Evolutionary conservation across 768 basidiomycete genomes (phyloP), one percentile per base, ranked within the genome.

Genomic region (Dacryopinax primogenitus): DNA sequence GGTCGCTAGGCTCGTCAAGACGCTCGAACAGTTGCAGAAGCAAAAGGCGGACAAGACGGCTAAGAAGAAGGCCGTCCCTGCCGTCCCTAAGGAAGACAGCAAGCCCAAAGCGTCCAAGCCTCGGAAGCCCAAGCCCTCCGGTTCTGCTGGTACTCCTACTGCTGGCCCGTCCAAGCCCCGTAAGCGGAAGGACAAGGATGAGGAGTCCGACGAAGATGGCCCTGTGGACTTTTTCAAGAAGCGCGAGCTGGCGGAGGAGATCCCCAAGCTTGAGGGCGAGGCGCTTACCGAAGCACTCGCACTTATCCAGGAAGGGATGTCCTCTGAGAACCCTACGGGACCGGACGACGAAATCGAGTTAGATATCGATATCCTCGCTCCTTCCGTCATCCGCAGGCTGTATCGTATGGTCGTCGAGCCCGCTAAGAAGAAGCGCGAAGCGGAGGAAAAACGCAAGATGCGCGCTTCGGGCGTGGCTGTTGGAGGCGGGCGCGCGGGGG

Each of bases 171-270:
- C 33, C 58, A 30, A 58, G 35, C 61, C 33, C 58, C 51, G 51
- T 30, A 58, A 58, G 33, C 71, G 72, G 65, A 73, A 72, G 66
- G 66, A 70, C 33, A 61, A 15, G 66, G 65, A 15, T 35, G 64
- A n/a, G 64, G 61, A 18, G 33, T 45, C 26, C 47, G 67, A 35
- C 72, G 71, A 65, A 69, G 71, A 45, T 44, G 63, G 33, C 68
- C 67, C 34, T 66, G 80, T 97, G 36, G 88, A 90, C 63, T 90
- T 95, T 74, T 91, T 92, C 69, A 95, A 98, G 80, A 99, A 99
- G 86, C 93, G 96, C 76, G 92, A 97, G 73, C 79, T 99, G 65
- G 95, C 93, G 72, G 93, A 97, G 76, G 90, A 92, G 63, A 99
- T 99, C 69, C 82, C 82, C 67, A 83, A 83, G 71, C 83, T 96